These are phyloP conservation scores for Myxozyma mucilagina DNA, from an alignment of 805 yeast genomes.

Conservation along the genomic window DNA sequence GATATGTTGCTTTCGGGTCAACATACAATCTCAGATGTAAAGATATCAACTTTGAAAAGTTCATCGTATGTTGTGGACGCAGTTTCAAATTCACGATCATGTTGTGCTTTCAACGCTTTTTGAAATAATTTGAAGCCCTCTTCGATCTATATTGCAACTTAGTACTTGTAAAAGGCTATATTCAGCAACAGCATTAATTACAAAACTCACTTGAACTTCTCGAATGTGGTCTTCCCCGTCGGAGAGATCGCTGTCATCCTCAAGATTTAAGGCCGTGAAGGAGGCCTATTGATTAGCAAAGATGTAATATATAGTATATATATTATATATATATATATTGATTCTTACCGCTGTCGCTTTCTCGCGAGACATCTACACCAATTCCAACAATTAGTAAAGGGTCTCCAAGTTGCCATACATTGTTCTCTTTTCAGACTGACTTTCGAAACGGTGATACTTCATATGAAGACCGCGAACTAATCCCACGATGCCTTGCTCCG, in stretches of 20 bases:
- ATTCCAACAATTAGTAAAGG: no score
- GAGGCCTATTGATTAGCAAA: constrained; percentile 16
- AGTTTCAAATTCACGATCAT: constrained; percentile 47
- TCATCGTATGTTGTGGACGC: constrained; percentile 61
- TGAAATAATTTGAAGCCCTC: constrained; percentile 78
- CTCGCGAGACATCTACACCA: not conserved
- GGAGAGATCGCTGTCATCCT: constrained; percentile 64
- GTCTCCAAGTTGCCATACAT: no score
- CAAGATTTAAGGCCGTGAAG: constrained; percentile 76
- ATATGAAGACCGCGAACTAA: no score
- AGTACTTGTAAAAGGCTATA: not conserved
- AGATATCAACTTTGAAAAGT: constrained; percentile 67
- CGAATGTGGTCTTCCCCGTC: constrained; percentile 89
- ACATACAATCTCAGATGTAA: constrained; percentile 44
- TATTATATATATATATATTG: not conserved
- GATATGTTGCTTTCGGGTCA: not conserved
- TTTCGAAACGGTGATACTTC: no score
- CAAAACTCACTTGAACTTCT: constrained; percentile 65
- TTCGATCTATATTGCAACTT: constrained; percentile 49
- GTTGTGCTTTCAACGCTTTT: constrained; percentile 64
- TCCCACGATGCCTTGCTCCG: no score
- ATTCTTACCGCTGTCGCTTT: constrained; percentile 7
- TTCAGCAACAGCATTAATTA: not conserved
- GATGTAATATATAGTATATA: not conserved
- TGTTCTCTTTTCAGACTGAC: no score